These are phyloP conservation scores for Paraleonurus japonicus DNA, from an alignment of 257 asterid species.

Conservation along the genomic window DNA sequence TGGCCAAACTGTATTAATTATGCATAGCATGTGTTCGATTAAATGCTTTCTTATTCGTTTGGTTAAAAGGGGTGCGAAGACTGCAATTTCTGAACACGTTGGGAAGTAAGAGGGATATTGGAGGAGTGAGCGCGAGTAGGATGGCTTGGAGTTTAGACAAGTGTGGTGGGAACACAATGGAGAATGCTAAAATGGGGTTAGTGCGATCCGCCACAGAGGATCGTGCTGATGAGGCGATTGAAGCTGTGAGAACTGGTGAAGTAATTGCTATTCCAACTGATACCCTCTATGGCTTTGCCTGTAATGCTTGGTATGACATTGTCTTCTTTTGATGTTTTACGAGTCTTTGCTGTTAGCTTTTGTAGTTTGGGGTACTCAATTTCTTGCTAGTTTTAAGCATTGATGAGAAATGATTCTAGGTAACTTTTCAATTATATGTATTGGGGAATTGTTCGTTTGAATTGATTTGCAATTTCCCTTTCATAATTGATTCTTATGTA, in stretches of 20 bases:
- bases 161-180: slow-evolving; percentile 32
- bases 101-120: slow-evolving; percentile 31
- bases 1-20: not conserved
- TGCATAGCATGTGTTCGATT: slow-evolving; percentile 25
- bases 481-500: not conserved
- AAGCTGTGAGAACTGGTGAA: slow-evolving; percentile 67
- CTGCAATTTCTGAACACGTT: slow-evolving; percentile 6
- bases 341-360: not conserved
- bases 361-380: not conserved
- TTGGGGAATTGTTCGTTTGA: not conserved
- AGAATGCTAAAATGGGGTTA: slow-evolving; percentile 35
- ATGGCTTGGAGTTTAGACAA: slow-evolving; percentile 49
- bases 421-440: not conserved
- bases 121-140: slow-evolving; percentile 33
- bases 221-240: slow-evolving; percentile 60
- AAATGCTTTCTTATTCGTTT: slow-evolving; percentile 19
- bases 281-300: slow-evolving; percentile 93
- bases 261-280: slow-evolving; percentile 94
- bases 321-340: not conserved
- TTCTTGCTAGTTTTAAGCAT: slow-evolving; percentile 8
- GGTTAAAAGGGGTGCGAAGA: slow-evolving; percentile 15
- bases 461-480: not conserved
- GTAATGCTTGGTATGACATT: slow-evolving; percentile 83
- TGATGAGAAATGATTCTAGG: not conserved
- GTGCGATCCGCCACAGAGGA: slow-evolving; percentile 70